Percentiles rank a stretch among this genome's conserved stretches.
Evolutionary conservation across 1,284 basidiomycete species (phyloP).

Genomic region (Irpex rosettiformis): DNA sequence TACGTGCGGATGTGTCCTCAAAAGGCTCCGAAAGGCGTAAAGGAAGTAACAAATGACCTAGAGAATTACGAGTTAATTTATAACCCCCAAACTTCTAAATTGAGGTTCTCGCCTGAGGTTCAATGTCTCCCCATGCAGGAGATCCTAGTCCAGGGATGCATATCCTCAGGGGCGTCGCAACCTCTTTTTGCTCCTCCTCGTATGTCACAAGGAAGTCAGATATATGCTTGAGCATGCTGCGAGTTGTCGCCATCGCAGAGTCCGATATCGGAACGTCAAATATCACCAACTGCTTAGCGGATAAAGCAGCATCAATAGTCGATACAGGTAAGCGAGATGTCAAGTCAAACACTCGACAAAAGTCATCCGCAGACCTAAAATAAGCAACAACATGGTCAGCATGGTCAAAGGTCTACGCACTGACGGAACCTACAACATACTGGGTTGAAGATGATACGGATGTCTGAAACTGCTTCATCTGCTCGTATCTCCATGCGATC

Average conservation of each 20-base stretch:
- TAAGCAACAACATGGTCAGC: slow-evolving; percentile 18
- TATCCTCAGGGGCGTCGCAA: slow-evolving; percentile 48
- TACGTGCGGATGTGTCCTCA: slow-evolving; percentile 53
- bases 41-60: slow-evolving; percentile 74
- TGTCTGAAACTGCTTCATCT: slow-evolving; percentile 89
- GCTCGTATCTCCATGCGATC: slow-evolving; percentile 96
- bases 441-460: slow-evolving; percentile 53
- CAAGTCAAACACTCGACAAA: slow-evolving; percentile 73
- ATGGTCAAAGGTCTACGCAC: slow-evolving; percentile 8
- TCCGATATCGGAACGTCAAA: slow-evolving; percentile 24
- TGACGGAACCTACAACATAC: slow-evolving; percentile 44
- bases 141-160: slow-evolving; percentile 73
- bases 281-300: slow-evolving; percentile 34
- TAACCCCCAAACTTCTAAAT: background rate
- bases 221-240: slow-evolving; percentile 17
- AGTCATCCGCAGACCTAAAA: slow-evolving; percentile 52
- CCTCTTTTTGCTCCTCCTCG: slow-evolving; percentile 12
- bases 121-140: slow-evolving; percentile 66
- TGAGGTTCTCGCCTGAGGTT: slow-evolving; percentile 43
- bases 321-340: slow-evolving; percentile 52
- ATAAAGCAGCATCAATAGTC: slow-evolving; percentile 41
- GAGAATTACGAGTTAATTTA: slow-evolving; percentile 8
- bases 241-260: slow-evolving; percentile 10
- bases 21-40: slow-evolving; percentile 56
- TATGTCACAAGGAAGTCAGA: slow-evolving; percentile 17